Evolutionary conservation across 164 flowering plant species (phyloP), one percentile per base, ranked within the genome.

Genomic region (Liquidambar formosana): DNA sequence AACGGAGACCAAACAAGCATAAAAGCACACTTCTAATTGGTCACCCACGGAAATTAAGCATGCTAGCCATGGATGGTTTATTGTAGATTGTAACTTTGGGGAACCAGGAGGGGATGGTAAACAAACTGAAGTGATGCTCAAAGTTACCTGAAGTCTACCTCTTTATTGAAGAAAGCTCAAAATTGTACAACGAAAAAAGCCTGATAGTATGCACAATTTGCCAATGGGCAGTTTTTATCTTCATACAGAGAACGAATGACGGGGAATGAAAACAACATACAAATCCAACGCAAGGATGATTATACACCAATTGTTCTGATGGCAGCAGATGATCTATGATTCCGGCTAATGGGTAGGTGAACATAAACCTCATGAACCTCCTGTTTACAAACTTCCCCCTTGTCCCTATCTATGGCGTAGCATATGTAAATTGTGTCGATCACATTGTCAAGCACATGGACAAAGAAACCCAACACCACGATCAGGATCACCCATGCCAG

Each of bases 381-480:
- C 63, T 80, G 89, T 73, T 92, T 87, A 73, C 78, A 82, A 12
- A 93, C 97, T 61, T 91, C 97, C 15, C 91, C 97, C 47, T 81
- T 79, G 83, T 95, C 97, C 71, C 88, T 86, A 65, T 95, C 99
- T 33, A 95, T 84, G 25, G 97, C 97, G 62, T 86, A 95, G 79
- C 97, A 95, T 10, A 95, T 78, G 23, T 90, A 93, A 13, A 95
- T 77, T 0, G 97, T 86, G 64, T 95, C 99, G 0, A 95, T 89
- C 19, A 88, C 97, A 71, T 90, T 79, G 62, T 95, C 97, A 65
- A 95, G 79, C 33, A 93, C 88, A 52, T 85, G 90, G n/a, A 88
- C 87, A 65, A 93, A 84, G 85, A 70, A 91, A 28, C 85, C 89
- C 49, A 93, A 78, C 53, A 91, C 83, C 65, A 83, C 59, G 0